These are phyloP conservation scores for Acmispon strigosus DNA, from an alignment of 306 rosid species.

Conservation along the genomic window DNA sequence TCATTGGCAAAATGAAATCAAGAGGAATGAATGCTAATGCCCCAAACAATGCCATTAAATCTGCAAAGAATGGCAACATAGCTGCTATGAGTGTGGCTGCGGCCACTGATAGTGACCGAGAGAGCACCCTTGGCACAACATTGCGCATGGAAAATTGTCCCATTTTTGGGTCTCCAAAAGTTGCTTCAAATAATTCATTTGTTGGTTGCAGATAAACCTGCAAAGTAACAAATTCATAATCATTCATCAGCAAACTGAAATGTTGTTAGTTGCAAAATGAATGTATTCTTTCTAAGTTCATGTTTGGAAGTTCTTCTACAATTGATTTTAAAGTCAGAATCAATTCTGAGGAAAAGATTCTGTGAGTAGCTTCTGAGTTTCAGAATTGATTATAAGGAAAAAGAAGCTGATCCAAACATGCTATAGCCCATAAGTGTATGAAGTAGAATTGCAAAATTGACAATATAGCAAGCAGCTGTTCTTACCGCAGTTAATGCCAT, in stretches of 20 bases:
- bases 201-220: constrained; percentile 84
- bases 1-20: constrained; percentile 79
- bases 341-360: too few relatives aligned
- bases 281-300: neutral
- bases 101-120: constrained; percentile 56
- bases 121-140: constrained; percentile 53
- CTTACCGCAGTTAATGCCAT: constrained; percentile 63
- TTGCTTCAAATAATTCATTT: constrained; percentile 60
- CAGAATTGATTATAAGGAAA: too few relatives aligned
- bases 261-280: neutral
- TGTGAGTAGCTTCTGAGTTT: too few relatives aligned
- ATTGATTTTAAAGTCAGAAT: too few relatives aligned
- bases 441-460: neutral
- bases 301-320: too few relatives aligned
- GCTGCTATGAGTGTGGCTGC: constrained; percentile 58
- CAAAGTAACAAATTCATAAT: neutral
- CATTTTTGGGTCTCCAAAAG: constrained; percentile 53
- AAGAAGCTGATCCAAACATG: neutral
- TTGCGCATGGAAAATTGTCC: constrained; percentile 55
- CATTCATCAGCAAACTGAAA: constrained; percentile 1
- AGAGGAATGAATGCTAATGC: constrained; percentile 81
- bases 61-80: constrained; percentile 84
- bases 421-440: neutral
- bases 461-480: neutral
- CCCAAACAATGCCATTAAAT: constrained; percentile 70